Conservation (phyloP, 148 eudicot species). For the Rheum nobile region DNA sequence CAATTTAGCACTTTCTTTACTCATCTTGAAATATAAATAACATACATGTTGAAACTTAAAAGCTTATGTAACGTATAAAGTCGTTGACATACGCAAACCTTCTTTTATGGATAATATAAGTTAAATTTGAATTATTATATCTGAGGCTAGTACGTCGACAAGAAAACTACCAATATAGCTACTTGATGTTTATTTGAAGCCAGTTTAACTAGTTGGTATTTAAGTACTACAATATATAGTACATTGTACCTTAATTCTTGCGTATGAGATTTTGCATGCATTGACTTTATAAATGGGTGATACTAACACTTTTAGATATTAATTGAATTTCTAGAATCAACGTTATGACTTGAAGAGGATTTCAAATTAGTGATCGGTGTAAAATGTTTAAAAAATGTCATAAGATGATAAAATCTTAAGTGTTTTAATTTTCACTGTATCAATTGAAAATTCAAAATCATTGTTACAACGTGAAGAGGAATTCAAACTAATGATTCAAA, state of each 20-base stretch:
- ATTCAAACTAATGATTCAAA: no score
- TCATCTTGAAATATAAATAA: not conserved
- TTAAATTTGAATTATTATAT: not conserved
- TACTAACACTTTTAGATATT: no score
- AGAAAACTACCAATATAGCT: not conserved
- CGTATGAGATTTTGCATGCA: not conserved
- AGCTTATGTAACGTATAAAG: not conserved
- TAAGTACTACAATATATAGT: not conserved
- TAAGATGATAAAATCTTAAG: no score
- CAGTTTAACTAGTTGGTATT: not conserved
- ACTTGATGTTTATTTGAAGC: not conserved
- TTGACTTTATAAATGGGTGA: not conserved
- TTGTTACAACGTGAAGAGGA: no score
- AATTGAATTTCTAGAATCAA: no score
- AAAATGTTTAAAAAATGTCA: no score
- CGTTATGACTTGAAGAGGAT: no score
- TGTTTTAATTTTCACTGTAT: no score
- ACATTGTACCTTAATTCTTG: not conserved
- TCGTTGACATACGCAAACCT: not conserved
- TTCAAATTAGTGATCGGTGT: no score
- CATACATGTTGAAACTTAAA: not conserved
- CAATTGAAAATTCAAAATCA: no score
- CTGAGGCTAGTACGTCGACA: not conserved
- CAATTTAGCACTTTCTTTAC: not conserved
- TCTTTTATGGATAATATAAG: no score